Evolutionary conservation across 2,329 filamentous ascomycete genomes (phyloP).

Genomic region (Leptographium wingfieldii): DNA sequence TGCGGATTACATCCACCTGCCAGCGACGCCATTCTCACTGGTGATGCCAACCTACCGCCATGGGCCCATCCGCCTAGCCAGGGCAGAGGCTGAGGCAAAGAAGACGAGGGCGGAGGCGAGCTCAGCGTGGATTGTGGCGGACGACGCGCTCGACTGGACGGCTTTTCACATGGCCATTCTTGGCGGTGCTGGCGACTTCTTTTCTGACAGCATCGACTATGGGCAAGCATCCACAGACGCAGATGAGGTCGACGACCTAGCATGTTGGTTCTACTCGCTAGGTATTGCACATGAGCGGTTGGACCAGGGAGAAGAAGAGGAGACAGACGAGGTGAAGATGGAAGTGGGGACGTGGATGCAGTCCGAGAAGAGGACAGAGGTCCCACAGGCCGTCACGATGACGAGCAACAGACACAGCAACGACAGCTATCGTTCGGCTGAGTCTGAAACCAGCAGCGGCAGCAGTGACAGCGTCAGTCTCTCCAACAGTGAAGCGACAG

Average conservation of each 20-base stretch:
- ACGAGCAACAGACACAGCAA: neutral
- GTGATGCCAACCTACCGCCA: slow-evolving; percentile 39
- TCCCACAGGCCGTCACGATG: neutral
- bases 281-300: slow-evolving; percentile 31
- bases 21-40: slow-evolving; percentile 35
- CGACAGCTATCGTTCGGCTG: neutral
- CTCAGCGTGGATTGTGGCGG: slow-evolving; percentile 19
- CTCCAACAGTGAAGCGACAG: neutral
- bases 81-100: slow-evolving; percentile 21
- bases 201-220: slow-evolving; percentile 29
- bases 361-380: neutral
- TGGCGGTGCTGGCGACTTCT: slow-evolving; percentile 41
- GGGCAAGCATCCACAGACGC: slow-evolving; percentile 23
- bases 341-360: neutral
- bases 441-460: neutral
- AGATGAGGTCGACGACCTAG: slow-evolving; percentile 35
- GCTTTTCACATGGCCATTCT: slow-evolving; percentile 54
- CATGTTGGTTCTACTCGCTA: slow-evolving; percentile 38
- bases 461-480: neutral
- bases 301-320: slow-evolving; percentile 16
- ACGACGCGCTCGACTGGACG: slow-evolving; percentile 47
- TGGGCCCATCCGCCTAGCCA: slow-evolving; percentile 40
- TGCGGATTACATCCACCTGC: slow-evolving; percentile 32
- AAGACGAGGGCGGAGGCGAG: slow-evolving; percentile 19
- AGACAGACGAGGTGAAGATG: neutral